Conservation (phyloP, 176 grass and related monocot species). For the Zoysia pacifica region DNA sequence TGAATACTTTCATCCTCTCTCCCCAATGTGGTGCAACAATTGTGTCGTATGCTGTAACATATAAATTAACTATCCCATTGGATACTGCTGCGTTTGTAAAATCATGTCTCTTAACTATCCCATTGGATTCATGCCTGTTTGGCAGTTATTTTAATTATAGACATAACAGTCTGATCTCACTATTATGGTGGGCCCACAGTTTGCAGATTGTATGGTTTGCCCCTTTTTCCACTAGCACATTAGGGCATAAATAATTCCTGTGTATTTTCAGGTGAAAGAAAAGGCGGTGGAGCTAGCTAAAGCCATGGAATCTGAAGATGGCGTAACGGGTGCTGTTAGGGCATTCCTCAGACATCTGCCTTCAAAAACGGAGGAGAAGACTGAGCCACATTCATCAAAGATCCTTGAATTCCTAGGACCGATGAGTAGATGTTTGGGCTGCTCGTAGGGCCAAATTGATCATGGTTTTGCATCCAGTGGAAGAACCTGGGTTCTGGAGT, state of each 20-base stretch:
- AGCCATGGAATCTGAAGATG: slow-evolving; percentile 83
- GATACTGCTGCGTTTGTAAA: background rate
- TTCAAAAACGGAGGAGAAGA: slow-evolving; percentile 14
- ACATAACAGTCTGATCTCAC: too few relatives aligned
- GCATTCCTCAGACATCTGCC: slow-evolving; percentile 87
- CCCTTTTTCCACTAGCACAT: background rate
- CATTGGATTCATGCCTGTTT: too few relatives aligned
- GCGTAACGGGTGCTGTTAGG: slow-evolving; percentile 74
- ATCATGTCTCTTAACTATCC: background rate
- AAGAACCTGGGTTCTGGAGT: background rate
- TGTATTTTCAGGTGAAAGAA: slow-evolving; percentile 70
- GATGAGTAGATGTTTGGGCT: slow-evolving; percentile 56
- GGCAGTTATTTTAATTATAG: too few relatives aligned
- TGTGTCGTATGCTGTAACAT: too few relatives aligned
- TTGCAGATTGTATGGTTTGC: too few relatives aligned
- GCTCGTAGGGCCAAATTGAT: slow-evolving; percentile 32
- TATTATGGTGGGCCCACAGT: background rate
- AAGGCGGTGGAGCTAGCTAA: slow-evolving; percentile 67
- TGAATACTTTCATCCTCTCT: too few relatives aligned
- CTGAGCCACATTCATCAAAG: background rate
- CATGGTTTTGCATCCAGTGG: background rate
- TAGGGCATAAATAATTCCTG: background rate
- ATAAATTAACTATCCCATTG: too few relatives aligned
- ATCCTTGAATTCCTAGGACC: slow-evolving; percentile 39
- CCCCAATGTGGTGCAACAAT: too few relatives aligned